Evolutionary conservation across 139 green algal species (phyloP).

Genomic region (Astrephomene gubernaculifera): DNA sequence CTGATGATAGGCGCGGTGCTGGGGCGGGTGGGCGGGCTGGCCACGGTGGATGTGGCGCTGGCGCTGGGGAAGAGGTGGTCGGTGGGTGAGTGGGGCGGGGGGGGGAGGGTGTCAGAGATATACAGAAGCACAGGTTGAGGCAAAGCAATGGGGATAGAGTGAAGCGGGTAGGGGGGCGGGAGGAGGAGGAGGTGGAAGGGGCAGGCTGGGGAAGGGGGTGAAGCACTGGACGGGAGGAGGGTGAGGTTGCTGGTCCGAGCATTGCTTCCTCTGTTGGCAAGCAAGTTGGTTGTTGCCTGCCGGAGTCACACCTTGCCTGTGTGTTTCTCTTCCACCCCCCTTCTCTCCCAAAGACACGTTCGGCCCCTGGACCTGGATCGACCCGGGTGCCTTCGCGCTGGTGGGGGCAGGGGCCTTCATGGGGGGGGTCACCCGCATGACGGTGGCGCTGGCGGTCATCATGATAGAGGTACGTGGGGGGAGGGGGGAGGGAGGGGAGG

Average conservation of each 20-base stretch:
- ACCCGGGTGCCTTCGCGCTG: constrained; percentile 90
- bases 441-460: constrained; percentile 89
- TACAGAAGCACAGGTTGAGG: too few species aligned
- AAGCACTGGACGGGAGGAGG: too few species aligned
- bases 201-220: too few species aligned
- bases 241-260: too few species aligned
- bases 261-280: too few species aligned
- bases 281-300: too few species aligned
- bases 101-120: too few species aligned
- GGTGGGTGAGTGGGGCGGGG: constrained; percentile 24
- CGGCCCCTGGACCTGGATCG: constrained; percentile 86
- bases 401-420: constrained; percentile 93
- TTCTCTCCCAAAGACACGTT: constrained; percentile 38
- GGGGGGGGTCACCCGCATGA: constrained; percentile 90
- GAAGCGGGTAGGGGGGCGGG: too few species aligned
- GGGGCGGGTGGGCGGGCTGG: constrained; percentile 67
- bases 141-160: too few species aligned
- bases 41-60: constrained; percentile 63
- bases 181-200: neutral
- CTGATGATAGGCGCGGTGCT: constrained; percentile 86
- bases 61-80: constrained; percentile 42
- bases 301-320: too few species aligned
- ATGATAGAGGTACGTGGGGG: constrained; percentile 84
- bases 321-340: too few species aligned
- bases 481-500: neutral